Evolutionary conservation across 1,139 yeast genomes (phyloP).

Genomic region (Saccharomycopsis crataegensis): DNA sequence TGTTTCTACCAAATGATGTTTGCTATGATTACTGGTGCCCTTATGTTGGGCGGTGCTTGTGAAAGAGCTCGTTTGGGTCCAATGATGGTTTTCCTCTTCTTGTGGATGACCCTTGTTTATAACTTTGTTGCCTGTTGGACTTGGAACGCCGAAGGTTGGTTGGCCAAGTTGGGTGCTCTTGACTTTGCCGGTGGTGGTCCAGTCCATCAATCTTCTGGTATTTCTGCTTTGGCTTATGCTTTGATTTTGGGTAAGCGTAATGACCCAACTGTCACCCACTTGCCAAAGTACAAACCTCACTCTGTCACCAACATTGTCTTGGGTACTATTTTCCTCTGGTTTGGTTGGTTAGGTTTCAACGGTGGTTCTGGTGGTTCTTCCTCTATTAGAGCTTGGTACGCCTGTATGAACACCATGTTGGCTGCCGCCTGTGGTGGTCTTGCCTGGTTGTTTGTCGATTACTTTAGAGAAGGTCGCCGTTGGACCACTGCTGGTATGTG

Average conservation of each 20-base stretch:
- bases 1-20: slow-evolving; percentile 95
- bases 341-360: slow-evolving; percentile 98
- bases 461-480: slow-evolving; percentile 78
- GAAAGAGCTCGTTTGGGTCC: slow-evolving; percentile 97
- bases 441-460: slow-evolving; percentile 90
- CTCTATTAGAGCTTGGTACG: slow-evolving; percentile 86
- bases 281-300: slow-evolving; percentile 89
- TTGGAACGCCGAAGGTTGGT: slow-evolving; percentile 93
- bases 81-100: slow-evolving; percentile 86
- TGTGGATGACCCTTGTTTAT: slow-evolving; percentile 95
- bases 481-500: slow-evolving; percentile 96
- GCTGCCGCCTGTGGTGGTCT: slow-evolving; percentile 92
- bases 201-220: slow-evolving; percentile 91
- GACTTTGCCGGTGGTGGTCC: slow-evolving; percentile 99
- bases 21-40: slow-evolving; percentile 83
- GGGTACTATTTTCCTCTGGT: slow-evolving; percentile 93
- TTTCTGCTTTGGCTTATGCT: slow-evolving; percentile 91
- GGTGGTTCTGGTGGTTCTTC: slow-evolving; percentile 96
- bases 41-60: slow-evolving; percentile 96
- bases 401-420: slow-evolving; percentile 82
- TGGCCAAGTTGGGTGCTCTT: slow-evolving; percentile 68
- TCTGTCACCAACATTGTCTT: slow-evolving; percentile 83
- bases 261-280: slow-evolving; percentile 64
- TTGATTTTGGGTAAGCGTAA: slow-evolving; percentile 85
- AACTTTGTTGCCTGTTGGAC: slow-evolving; percentile 96